phyloP scores from a whole-genome alignment of 2,329 filamentous ascomycete species.

The Xylariaceae sp. region DNA sequence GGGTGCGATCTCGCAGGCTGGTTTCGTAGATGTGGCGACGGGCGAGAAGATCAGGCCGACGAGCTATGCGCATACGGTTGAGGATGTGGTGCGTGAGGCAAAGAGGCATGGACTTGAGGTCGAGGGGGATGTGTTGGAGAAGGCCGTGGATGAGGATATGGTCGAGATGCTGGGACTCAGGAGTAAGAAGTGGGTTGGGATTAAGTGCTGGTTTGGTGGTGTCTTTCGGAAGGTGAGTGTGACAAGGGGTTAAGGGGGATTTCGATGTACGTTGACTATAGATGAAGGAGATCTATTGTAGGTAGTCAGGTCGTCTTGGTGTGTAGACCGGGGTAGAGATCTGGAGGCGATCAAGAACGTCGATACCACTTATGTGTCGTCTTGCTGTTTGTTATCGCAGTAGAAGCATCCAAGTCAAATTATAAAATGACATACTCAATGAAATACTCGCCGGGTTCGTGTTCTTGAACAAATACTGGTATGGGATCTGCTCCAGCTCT shows the following conservation, averaged over 20 bases:
- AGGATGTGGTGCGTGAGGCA: constrained; percentile 48
- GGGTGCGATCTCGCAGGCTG: constrained; percentile 54
- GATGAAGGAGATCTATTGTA: no score
- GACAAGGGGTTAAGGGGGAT: neutral
- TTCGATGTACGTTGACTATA: no score
- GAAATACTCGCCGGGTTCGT: no score
- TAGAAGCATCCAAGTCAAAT: no score
- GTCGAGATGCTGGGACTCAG: constrained; percentile 54
- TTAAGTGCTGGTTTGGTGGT: constrained; percentile 49
- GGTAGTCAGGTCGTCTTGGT: no score
- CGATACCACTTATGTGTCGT: no score
- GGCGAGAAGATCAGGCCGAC: constrained; percentile 54
- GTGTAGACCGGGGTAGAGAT: no score
- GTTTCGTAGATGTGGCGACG: constrained; percentile 50
- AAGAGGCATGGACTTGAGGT: constrained; percentile 40
- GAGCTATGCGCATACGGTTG: constrained; percentile 52
- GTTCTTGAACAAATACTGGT: no score
- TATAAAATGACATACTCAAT: no score
- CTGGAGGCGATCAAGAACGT: no score
- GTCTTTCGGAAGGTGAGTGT: constrained; percentile 36
- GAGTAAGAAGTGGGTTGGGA: constrained; percentile 59
- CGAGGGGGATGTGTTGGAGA: constrained; percentile 35
- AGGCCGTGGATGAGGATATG: constrained; percentile 47
- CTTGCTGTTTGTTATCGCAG: no score
- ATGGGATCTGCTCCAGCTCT: no score